These are phyloP conservation scores for Microdochium paspali DNA, from an alignment of 2,329 filamentous ascomycete species.

Conservation along the genomic window DNA sequence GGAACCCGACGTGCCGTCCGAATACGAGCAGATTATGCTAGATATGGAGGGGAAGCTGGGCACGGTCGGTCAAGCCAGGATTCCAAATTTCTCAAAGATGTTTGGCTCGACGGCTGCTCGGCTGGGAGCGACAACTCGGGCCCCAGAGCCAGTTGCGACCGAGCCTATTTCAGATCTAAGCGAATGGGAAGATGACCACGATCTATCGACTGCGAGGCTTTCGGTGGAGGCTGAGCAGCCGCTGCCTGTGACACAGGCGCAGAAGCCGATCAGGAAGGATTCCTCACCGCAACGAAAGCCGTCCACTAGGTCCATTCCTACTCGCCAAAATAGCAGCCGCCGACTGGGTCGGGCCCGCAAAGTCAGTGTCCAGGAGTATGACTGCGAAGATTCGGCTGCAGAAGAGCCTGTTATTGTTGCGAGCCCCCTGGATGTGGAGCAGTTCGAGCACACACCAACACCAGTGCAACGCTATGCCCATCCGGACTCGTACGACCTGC, in stretches of 20 bases:
- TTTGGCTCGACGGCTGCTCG: constrained; percentile 9
- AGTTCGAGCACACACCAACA: neutral
- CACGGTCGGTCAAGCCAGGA: constrained; percentile 13
- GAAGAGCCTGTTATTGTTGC: neutral
- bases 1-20: constrained; percentile 15
- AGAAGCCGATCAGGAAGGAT: neutral
- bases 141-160: constrained; percentile 1
- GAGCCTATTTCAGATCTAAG: constrained; percentile 39
- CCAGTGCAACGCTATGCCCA: neutral
- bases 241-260: neutral
- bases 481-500: neutral
- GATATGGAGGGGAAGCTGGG: constrained; percentile 31
- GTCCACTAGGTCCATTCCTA: neutral
- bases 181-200: constrained; percentile 39
- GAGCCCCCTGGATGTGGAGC: neutral
- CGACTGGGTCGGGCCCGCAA: neutral
- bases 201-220: constrained; percentile 9
- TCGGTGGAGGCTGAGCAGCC: constrained; percentile 1
- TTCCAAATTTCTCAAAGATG: constrained; percentile 17
- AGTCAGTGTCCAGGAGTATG: neutral
- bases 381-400: neutral
- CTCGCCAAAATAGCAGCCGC: neutral
- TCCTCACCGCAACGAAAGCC: neutral
- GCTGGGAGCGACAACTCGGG: constrained; percentile 7
- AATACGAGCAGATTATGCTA: constrained; percentile 34